Percentiles rank a stretch among this genome's conserved stretches.
Evolutionary conservation across 2,329 filamentous ascomycete genomes (phyloP).

Genomic region (Talaromyces sp.): DNA sequence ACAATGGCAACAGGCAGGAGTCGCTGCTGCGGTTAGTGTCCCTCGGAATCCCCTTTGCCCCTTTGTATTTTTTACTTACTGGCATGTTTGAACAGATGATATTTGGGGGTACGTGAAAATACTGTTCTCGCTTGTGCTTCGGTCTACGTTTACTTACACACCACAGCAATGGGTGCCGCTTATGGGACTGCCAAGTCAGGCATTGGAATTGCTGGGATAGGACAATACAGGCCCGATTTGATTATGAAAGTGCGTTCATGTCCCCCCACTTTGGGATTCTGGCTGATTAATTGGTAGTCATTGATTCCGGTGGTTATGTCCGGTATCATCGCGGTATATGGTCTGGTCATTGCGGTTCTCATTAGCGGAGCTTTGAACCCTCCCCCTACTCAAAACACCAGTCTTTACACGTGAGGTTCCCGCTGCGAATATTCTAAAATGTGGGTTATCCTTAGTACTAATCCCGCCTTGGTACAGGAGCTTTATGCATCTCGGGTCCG

Average conservation of each 20-base stretch:
- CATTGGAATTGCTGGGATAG: constrained; percentile 64
- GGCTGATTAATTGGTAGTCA: constrained; percentile 34
- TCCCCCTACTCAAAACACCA: constrained; percentile 65
- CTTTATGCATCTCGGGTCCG: constrained; percentile 90
- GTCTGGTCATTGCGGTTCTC: constrained; percentile 91
- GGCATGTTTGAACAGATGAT: constrained; percentile 41
- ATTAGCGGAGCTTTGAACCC: constrained; percentile 86
- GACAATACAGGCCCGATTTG: constrained; percentile 61
- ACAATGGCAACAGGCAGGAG: constrained; percentile 37
- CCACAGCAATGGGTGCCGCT: constrained; percentile 58
- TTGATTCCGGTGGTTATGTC: constrained; percentile 73
- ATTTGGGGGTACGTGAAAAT: constrained; percentile 44
- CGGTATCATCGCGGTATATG: constrained; percentile 97
- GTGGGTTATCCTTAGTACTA: constrained; percentile 15
- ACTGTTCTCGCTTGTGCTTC: constrained; percentile 3
- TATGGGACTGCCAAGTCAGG: constrained; percentile 66
- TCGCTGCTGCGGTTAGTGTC: constrained; percentile 45
- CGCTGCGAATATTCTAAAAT: background rate
- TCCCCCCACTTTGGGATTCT: background rate
- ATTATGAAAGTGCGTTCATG: constrained; percentile 59
- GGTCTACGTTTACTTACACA: constrained; percentile 18
- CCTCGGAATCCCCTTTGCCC: background rate
- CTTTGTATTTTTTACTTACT: constrained; percentile 15
- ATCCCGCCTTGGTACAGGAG: constrained; percentile 50
- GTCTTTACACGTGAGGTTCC: constrained; percentile 68